Percentiles rank a stretch among this genome's conserved stretches.
These are phyloP conservation scores for Glebionis coronaria DNA, from an alignment of 129 eudicot species.

Conservation along the genomic window DNA sequence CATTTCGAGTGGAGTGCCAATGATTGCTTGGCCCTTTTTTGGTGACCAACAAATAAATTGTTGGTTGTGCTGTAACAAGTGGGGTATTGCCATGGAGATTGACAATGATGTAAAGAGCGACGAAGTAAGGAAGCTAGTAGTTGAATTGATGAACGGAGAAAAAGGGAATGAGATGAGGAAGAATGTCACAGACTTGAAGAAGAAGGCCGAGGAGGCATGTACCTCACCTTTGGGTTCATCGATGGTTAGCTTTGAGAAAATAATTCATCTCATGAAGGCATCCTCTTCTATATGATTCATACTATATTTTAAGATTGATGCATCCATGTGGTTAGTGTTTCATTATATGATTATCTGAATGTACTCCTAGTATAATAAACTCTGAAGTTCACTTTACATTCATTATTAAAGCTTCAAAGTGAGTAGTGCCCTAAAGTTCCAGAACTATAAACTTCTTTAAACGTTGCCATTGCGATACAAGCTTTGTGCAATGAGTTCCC, in stretches of 20 bases:
- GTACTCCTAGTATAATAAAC: no score
- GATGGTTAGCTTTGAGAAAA: conserved; percentile 29
- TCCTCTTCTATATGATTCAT: not conserved
- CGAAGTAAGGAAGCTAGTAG: conserved; percentile 39
- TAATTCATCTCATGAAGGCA: conserved; percentile 22
- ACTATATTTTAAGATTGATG: no score
- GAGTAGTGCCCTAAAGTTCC: no score
- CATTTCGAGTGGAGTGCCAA: conserved; percentile 41
- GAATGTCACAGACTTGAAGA: conserved; percentile 47
- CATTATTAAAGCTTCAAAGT: no score
- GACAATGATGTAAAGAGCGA: conserved; percentile 48
- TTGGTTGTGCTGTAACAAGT: conserved; percentile 43
- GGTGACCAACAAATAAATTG: conserved; percentile 62
- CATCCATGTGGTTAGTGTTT: no score
- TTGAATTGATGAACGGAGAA: conserved; percentile 45
- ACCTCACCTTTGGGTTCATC: conserved; percentile 36
- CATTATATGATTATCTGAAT: no score
- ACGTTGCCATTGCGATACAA: no score
- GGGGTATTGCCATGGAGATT: conserved; percentile 58
- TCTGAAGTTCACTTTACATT: no score
- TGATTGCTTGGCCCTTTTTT: conserved; percentile 70
- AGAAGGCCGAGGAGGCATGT: conserved; percentile 42
- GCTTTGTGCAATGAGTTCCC: no score
- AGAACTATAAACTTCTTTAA: no score
- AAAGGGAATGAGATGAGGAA: conserved; percentile 41